Evolutionary conservation across 1,284 basidiomycete genomes (phyloP), one percentile per base, ranked within the genome.

Genomic region (Anthracocystis setariae): DNA sequence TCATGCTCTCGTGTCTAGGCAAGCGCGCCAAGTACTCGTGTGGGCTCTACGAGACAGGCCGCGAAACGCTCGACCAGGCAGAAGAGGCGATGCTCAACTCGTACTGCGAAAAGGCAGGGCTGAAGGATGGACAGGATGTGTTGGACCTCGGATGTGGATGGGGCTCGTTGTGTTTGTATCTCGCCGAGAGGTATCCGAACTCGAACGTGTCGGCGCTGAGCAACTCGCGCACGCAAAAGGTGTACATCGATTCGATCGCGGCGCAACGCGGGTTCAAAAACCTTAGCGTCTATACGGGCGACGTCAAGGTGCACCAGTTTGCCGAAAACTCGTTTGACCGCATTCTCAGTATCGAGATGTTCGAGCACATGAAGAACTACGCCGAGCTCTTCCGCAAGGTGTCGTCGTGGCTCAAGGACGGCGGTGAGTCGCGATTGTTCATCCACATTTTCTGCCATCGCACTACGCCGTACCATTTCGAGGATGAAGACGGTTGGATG

Each of bases 271-370:
- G 88, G 0, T 83, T 90, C 43, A 86, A 77, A 0, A 91, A 91
- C 75, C 61, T 91, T 3, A 84, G 86, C 78, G 89, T 64, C 5
- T 87, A 90, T 58, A 91, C 90, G 2, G 90, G 87, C 15, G 90
- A 92, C 73, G 89, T 91, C 53, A 91, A 90, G 72, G 84, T 84
- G 0, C 88, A 87, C 72, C 87, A 90, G 45, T 91, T 91, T 79
- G 82, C 84, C 25, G 84, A 84, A 21, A 46, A 24, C 12, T 35
- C 50, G 18, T 91, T 92, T 79, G 90, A 91, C 76, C 87, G 90
- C 54, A 89, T 91, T 56, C 75, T 91, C 9, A 89, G 89, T 17
- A 91, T 91, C 60, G 90, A 91, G 87, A 91, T 92, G 90, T 90
- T 92, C 68, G 90, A 92, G 75, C 91, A 92, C 79, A 79, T 79